Percentiles rank a stretch among this genome's conserved stretches.
Evolutionary conservation across 1,284 basidiomycete genomes (phyloP).

Genomic region (Rhodotorula sp.): DNA sequence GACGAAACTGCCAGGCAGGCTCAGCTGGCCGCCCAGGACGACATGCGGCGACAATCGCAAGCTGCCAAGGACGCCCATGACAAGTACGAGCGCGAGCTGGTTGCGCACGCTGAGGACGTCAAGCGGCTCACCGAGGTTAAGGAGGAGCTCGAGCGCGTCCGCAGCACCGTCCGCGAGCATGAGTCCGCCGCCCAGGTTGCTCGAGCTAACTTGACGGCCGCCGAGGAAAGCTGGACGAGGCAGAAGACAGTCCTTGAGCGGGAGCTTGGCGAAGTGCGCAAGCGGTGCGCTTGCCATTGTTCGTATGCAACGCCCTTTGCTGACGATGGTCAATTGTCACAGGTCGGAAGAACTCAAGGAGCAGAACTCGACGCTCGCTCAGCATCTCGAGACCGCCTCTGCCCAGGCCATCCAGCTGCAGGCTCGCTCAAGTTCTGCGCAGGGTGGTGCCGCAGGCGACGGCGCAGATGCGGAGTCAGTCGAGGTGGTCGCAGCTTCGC

Average conservation of each 20-base stretch:
- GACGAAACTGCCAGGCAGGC: slow-evolving; percentile 65
- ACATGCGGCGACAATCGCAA: slow-evolving; percentile 63
- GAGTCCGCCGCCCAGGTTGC: slow-evolving; percentile 67
- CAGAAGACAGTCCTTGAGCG: slow-evolving; percentile 73
- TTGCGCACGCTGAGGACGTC: slow-evolving; percentile 77
- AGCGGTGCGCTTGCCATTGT: slow-evolving; percentile 55
- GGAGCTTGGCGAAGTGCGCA: slow-evolving; percentile 67
- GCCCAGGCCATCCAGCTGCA: slow-evolving; percentile 74
- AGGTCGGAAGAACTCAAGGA: slow-evolving; percentile 71
- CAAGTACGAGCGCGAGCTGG: slow-evolving; percentile 72
- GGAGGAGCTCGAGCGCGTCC: slow-evolving; percentile 55
- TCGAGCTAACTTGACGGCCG: slow-evolving; percentile 63
- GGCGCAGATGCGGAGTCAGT: slow-evolving; percentile 47
- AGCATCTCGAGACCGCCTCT: slow-evolving; percentile 80
- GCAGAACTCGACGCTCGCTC: slow-evolving; percentile 76
- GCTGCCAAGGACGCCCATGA: slow-evolving; percentile 77
- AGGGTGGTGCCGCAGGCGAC: slow-evolving; percentile 53
- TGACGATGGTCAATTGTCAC: not conserved
- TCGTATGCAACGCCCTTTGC: not conserved
- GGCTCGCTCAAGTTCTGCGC: slow-evolving; percentile 54
- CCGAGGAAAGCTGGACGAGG: slow-evolving; percentile 73
- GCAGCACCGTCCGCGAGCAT: slow-evolving; percentile 57
- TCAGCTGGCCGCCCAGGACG: slow-evolving; percentile 61
- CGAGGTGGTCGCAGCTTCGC: slow-evolving; percentile 25
- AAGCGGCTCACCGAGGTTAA: slow-evolving; percentile 66